Evolutionary conservation across 208 protist genomes (phyloP), one percentile per base, ranked within the genome.

Genomic region (Leishmania martiniquensis): DNA sequence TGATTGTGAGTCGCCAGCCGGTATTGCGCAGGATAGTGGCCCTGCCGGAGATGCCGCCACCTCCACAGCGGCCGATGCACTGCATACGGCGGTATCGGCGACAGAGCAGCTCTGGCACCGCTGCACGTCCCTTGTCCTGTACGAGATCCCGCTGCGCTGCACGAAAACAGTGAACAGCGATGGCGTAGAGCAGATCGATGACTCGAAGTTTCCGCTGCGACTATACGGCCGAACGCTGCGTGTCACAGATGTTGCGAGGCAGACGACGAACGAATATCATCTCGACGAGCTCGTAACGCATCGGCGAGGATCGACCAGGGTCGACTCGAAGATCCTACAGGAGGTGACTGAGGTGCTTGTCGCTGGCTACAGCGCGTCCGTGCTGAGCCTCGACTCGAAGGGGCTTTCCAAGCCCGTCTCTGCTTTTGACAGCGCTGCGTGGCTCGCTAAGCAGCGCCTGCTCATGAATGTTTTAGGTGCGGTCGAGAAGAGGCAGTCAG

Each of bases 201-300:
- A 80, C 65, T 71, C 77, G 17, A 67, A 45, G 65, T 82, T 81
- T 44, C 70, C 80, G 0, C 75, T 87, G 37, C 81, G 80, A 51
- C 82, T 83, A 17, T 78, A 77, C 73, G 65, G 71, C 20, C 65
- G 86, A 37, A 60, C 63, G 15, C 42, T 77, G 45, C 68, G 74
- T 2, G 60, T 78, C 42, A 83, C 44, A 0, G 84, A 85, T 34
- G 29, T 77, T 0, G 72, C 37, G 34, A 72, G 75, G 55, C 72
- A 78, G 55, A 37, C 42, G 20, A 29, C 62, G n/a, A 70, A 34
- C 6, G 83, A 78, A 62, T 91, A 81, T 44, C 63, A 45, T 25
- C 68, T 87, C 5, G 81, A 91, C 29, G 87, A 91, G 74, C 15
- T 91, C 15, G 60, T 87, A 4, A 80, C 75, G 20, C 85, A 89